Evolutionary conservation across 345 rosid genomes (phyloP).

Genomic region (Dimocarpus longan): DNA sequence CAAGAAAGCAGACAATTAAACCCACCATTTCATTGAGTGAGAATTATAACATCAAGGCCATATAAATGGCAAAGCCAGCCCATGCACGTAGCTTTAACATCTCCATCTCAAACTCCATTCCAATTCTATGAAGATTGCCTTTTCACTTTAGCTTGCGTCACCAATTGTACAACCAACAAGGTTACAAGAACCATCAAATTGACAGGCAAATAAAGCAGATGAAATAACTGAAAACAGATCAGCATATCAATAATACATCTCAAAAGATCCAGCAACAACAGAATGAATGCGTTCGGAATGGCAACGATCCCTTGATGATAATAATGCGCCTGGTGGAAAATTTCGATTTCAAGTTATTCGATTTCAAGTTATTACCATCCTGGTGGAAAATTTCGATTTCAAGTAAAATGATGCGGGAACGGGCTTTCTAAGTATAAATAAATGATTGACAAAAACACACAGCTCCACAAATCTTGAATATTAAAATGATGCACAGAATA

Average conservation of each 20-base stretch:
- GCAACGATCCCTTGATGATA: background rate
- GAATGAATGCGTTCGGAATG: background rate
- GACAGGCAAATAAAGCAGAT: too few relatives aligned
- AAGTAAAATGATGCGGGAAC: background rate
- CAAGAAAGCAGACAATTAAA: background rate
- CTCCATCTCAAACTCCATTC: background rate
- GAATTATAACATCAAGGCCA: background rate
- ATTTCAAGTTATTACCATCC: background rate
- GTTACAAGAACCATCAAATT: background rate
- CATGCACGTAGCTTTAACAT: too few relatives aligned
- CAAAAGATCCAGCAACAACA: background rate
- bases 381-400: too few relatives aligned
- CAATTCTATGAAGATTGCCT: background rate
- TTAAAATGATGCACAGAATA: conserved; percentile 12
- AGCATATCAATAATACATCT: too few relatives aligned
- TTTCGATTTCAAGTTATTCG: background rate
- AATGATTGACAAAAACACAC: background rate
- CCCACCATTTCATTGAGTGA: background rate
- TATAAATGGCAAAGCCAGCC: too few relatives aligned
- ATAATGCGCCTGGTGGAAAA: background rate
- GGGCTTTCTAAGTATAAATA: background rate
- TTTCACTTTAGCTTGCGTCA: background rate
- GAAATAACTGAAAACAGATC: too few relatives aligned
- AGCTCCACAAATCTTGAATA: background rate
- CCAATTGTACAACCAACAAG: background rate